Percentiles rank a stretch among this genome's conserved stretches.
Evolutionary conservation across 2,329 filamentous ascomycete genomes (phyloP).

Genomic region (Aspergillus sp.): DNA sequence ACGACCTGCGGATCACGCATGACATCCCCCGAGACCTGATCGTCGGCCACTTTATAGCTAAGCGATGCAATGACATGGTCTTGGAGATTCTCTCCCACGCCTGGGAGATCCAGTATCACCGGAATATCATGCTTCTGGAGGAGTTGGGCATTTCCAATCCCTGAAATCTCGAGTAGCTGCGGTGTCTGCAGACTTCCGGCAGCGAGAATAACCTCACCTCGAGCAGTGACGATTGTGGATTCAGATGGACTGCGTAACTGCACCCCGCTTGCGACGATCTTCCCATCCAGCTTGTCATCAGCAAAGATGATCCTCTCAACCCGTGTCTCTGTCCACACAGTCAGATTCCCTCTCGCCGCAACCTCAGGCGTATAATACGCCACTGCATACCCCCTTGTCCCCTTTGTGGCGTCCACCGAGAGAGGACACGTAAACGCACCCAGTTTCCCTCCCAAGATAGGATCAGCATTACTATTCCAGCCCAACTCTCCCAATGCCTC

Average conservation of each 20-base stretch:
- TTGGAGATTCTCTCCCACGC: slow-evolving; percentile 49
- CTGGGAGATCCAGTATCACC: slow-evolving; percentile 39
- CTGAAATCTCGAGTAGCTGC: slow-evolving; percentile 57
- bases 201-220: slow-evolving; percentile 53
- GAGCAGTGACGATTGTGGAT: slow-evolving; percentile 22
- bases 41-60: slow-evolving; percentile 19
- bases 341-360: slow-evolving; percentile 38
- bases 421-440: slow-evolving; percentile 32
- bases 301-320: slow-evolving; percentile 43
- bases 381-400: slow-evolving; percentile 31
- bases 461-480: slow-evolving; percentile 14
- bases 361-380: slow-evolving; percentile 30
- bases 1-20: slow-evolving; percentile 14
- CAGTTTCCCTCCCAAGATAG: slow-evolving; percentile 30
- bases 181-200: slow-evolving; percentile 55
- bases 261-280: slow-evolving; percentile 12
- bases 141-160: slow-evolving; percentile 48
- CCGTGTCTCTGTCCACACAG: slow-evolving; percentile 43
- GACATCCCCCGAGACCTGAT: slow-evolving; percentile 17
- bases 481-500: slow-evolving; percentile 6
- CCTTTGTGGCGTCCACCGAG: slow-evolving; percentile 24
- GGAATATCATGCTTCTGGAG: slow-evolving; percentile 39
- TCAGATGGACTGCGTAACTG: slow-evolving; percentile 15
- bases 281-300: slow-evolving; percentile 20
- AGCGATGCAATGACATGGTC: slow-evolving; percentile 31